Evolutionary conservation across 1,139 yeast genomes (phyloP).

Genomic region (Protomyces pachydermus): DNA sequence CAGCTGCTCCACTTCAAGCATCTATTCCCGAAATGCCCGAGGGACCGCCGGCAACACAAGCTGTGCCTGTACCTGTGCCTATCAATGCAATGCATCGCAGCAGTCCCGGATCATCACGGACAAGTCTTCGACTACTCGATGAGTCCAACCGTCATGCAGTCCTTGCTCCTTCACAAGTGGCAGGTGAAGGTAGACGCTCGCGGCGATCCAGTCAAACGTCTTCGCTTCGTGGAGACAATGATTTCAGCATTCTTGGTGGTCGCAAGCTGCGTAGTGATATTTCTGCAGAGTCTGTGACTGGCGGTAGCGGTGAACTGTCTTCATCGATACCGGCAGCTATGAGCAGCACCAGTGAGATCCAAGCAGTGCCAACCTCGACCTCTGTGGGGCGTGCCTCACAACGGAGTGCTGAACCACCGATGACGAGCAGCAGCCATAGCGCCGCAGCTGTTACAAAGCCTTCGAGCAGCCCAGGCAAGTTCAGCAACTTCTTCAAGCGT

Average conservation of each 20-base stretch:
- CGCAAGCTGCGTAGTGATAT: neutral
- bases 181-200: neutral
- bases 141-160: neutral
- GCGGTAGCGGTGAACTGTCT: neutral
- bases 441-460: neutral
- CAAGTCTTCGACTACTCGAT: neutral
- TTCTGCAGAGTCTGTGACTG: neutral
- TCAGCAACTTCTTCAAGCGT: conserved; percentile 19
- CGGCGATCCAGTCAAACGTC: conserved; percentile 8
- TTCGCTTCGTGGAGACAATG: conserved; percentile 10
- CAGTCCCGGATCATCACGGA: neutral
- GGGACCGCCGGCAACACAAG: neutral
- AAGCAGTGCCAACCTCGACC: neutral
- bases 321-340: neutral
- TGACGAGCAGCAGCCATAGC: neutral
- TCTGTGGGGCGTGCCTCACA: neutral
- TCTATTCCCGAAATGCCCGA: neutral
- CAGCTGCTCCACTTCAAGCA: neutral
- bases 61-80: neutral
- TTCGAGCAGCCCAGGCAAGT: conserved; percentile 13
- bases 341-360: neutral
- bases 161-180: neutral
- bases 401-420: neutral
- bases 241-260: conserved; percentile 7
- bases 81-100: neutral